Percentiles rank a stretch among this genome's conserved stretches.
Evolutionary conservation across 768 basidiomycete species (phyloP).

Genomic region (Filobasidium floriforme): DNA sequence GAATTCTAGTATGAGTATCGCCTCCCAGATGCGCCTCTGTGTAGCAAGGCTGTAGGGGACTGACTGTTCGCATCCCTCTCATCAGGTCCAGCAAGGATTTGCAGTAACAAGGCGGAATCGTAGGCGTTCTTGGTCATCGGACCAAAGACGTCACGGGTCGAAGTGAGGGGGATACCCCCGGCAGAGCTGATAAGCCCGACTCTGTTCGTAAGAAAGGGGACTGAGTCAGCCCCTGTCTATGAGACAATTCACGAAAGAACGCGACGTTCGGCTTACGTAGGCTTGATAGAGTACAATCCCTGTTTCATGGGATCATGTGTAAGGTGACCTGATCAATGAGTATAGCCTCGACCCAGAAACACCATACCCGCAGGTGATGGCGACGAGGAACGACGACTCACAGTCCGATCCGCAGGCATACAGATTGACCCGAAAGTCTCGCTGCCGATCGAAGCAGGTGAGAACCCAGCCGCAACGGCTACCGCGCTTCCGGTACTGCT

Average conservation of each 20-base stretch:
- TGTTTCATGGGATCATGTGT: too few species aligned
- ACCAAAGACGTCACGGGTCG: conserved; percentile 5
- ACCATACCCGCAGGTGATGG: too few species aligned
- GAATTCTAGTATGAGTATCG: too few species aligned
- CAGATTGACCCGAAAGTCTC: conserved; percentile 17
- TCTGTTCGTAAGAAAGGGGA: background rate
- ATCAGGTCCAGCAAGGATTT: conserved; percentile 9
- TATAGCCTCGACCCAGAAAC: too few species aligned
- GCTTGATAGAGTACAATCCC: conserved; percentile 1
- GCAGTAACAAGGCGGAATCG: conserved; percentile 13
- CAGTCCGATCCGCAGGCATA: conserved; percentile 1
- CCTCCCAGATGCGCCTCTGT: background rate
- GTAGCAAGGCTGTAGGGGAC: background rate
- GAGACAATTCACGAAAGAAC: too few species aligned
- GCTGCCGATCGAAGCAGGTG: conserved; percentile 8
- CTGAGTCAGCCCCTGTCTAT: background rate
- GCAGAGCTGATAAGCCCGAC: conserved; percentile 6
- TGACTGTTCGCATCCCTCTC: background rate
- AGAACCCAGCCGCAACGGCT: conserved; percentile 12
- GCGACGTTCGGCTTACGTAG: background rate
- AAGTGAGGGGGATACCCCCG: conserved; percentile 10
- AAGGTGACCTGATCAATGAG: too few species aligned
- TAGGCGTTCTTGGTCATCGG: conserved; percentile 18
- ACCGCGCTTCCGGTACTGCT: conserved; percentile 13
- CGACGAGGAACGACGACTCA: background rate